phyloP scores from a whole-genome alignment of 106 monocot genomes.

The Dendrobium catenatum region DNA sequence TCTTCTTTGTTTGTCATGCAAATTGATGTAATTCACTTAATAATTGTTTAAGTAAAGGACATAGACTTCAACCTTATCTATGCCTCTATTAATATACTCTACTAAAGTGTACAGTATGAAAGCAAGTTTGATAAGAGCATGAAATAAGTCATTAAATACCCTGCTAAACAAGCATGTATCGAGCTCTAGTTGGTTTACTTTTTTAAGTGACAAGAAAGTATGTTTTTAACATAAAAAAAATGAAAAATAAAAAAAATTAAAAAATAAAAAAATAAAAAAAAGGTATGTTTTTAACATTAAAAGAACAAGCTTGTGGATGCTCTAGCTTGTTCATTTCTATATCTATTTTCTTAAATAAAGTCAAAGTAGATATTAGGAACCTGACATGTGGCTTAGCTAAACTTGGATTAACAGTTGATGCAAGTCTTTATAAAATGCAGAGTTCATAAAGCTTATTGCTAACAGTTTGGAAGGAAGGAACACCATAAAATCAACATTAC shows the following conservation, averaged over 20 bases:
- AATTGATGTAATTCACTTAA: neutral
- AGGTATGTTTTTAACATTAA: neutral
- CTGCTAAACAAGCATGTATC: neutral
- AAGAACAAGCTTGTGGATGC: neutral
- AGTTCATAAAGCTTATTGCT: neutral
- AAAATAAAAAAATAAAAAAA: too few relatives aligned
- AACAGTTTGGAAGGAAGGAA: neutral
- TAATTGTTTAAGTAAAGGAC: neutral
- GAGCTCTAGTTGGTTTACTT: neutral
- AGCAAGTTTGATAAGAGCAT: neutral
- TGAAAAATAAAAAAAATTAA: too few relatives aligned
- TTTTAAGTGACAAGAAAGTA: neutral
- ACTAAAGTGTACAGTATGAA: neutral
- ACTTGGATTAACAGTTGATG: neutral
- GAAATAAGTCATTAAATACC: neutral
- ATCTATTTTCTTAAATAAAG: neutral
- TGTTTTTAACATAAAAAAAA: neutral
- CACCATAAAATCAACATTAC: neutral
- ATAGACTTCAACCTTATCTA: too few relatives aligned
- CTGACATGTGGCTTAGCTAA: neutral
- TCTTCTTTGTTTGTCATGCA: neutral
- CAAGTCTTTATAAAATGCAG: neutral
- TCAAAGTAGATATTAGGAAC: neutral
- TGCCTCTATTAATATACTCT: neutral
- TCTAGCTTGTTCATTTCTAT: neutral